Conservation (phyloP, 495 filamentous ascomycete genomes). For the Xylaria flabelliformis region DNA sequence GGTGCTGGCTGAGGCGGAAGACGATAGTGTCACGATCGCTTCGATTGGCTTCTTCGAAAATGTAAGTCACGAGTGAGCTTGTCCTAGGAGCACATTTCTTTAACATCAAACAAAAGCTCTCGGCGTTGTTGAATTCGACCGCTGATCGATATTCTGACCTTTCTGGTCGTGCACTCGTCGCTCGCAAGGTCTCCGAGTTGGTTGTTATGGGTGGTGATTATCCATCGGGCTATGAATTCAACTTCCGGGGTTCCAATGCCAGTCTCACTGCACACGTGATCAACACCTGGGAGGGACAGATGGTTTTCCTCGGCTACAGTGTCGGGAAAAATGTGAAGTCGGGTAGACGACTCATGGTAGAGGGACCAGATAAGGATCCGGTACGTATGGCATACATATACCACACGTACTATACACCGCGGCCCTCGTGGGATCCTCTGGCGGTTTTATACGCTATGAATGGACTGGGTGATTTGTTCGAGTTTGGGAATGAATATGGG, state of each 20-base stretch:
- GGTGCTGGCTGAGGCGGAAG: constrained; percentile 40
- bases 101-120: constrained; percentile 37
- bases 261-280: constrained; percentile 45
- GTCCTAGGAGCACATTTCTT: not conserved
- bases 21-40: constrained; percentile 50
- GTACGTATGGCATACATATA: constrained; percentile 49
- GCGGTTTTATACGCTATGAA: constrained; percentile 51
- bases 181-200: constrained; percentile 51
- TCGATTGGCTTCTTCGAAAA: constrained; percentile 54
- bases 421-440: constrained; percentile 53
- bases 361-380: constrained; percentile 45
- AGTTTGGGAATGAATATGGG: constrained; percentile 41
- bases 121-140: constrained; percentile 47
- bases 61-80: constrained; percentile 22
- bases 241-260: constrained; percentile 49
- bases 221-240: constrained; percentile 50
- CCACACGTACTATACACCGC: constrained; percentile 40
- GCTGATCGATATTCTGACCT: constrained; percentile 44
- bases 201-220: constrained; percentile 57
- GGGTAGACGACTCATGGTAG: constrained; percentile 41
- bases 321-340: constrained; percentile 45
- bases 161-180: constrained; percentile 45
- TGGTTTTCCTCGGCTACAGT: constrained; percentile 48
- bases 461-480: constrained; percentile 44
- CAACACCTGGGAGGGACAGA: constrained; percentile 46